Evolutionary conservation across 768 basidiomycete species (phyloP), one percentile per base, ranked within the genome.

Genomic region (Candolleomyces efflorescens): DNA sequence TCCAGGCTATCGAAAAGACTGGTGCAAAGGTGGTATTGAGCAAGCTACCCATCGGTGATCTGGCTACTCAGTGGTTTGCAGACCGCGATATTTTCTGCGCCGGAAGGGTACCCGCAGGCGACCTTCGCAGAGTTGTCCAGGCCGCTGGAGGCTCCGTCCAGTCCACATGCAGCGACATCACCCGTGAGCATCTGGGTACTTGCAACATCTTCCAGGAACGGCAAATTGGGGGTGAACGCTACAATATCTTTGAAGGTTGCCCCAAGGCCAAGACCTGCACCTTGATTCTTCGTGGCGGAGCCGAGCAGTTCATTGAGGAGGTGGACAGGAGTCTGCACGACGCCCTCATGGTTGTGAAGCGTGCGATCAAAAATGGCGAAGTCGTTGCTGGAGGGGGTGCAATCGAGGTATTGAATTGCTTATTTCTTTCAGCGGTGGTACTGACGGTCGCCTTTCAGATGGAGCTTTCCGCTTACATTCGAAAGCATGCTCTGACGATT

Each of bases 271-370:
- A 93, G 74, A 98, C 96, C 0, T 98, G 97, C 70, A 98, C 97
- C 15, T 75, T 99, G 6, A 72, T 99, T 22, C 85, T 99, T 59
- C 83, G 97, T 53, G 97, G 97, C 58, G 97, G 97, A 26, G 97
- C 97, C 0, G 95, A 98, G 67, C 97, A 99, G 70, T 98, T 99
- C 73, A 98, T 98, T 60, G 94, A 94, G 68, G 97, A 98, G 72
- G 95, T 98, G 7, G 96, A 98, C 72, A 78, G 97, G 56, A 94
- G 92, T 83, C 73, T 99, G 63, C 96, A 99, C 68, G 97, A 99
- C 68, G 95, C 96, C 1, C 93, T 98, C 66, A 98, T 98, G 95
- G 95, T 99, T n/a, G 97, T 99, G 45, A 97, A 97, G 74, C 82
- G 97, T 53, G 95, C 97, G 3, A 87, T 99, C 64, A 89, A 88